A percentile compares a stretch with the other conserved stretches of the same genome.
Conservation (phyloP, 306 rosid genomes). For the Hylodesmum podocarpum region DNA sequence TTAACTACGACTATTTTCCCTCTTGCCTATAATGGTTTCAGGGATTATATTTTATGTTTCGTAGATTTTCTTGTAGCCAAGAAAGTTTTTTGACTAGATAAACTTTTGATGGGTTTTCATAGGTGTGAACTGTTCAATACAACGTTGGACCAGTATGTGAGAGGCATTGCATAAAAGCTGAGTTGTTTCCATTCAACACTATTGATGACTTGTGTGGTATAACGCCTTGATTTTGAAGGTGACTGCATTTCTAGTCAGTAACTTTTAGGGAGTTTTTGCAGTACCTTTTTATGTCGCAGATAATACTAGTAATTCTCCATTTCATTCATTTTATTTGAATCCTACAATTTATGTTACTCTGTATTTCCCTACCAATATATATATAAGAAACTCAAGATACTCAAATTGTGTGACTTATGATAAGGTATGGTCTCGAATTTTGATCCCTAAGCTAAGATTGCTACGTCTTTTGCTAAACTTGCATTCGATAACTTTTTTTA, state of each 20-base stretch:
- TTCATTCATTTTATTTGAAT: not conserved
- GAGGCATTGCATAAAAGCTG: conserved; percentile 72
- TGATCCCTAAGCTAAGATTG: not conserved
- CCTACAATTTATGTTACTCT: not conserved
- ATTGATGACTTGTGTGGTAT: conserved; percentile 6
- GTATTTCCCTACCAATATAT: not conserved
- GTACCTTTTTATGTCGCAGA: not conserved
- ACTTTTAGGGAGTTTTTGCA: not conserved
- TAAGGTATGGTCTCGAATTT: not conserved
- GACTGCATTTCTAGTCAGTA: not conserved
- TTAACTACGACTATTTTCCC: not conserved
- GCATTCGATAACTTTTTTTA: too few species aligned
- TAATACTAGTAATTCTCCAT: not conserved
- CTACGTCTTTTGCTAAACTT: too few species aligned
- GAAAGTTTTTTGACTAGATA: not conserved
- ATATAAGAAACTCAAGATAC: not conserved
- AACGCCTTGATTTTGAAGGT: not conserved
- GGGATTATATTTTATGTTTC: not conserved
- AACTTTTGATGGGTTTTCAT: conserved; percentile 26
- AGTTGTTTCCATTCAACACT: not conserved
- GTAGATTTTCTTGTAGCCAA: not conserved
- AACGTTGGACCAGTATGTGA: conserved; percentile 81
- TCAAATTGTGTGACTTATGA: not conserved
- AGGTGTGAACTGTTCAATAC: conserved; percentile 93
- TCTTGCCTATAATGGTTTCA: not conserved